Evolutionary conservation across 768 basidiomycete species (phyloP).

Genomic region (Tricholoma flavovirens): DNA sequence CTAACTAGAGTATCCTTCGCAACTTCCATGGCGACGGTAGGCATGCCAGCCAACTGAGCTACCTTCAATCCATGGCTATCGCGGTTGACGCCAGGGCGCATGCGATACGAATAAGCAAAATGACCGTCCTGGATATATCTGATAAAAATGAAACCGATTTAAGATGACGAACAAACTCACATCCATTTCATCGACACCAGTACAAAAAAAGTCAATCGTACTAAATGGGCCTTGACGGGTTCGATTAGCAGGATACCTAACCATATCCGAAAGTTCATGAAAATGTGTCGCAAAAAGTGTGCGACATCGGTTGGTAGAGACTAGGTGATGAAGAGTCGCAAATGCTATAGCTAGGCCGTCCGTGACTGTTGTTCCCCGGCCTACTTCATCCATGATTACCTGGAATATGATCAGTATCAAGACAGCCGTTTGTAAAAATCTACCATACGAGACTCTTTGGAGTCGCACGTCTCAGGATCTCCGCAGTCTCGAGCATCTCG

Average conservation of each 20-base stretch:
- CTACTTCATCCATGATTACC: slow-evolving; percentile 99
- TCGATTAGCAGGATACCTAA: slow-evolving; percentile 50
- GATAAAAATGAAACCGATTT: neutral
- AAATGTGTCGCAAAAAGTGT: slow-evolving; percentile 99
- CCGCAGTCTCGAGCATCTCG: slow-evolving; percentile 93
- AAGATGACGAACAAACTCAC: slow-evolving; percentile 35
- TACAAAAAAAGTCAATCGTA: slow-evolving; percentile 82
- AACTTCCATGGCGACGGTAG: slow-evolving; percentile 50
- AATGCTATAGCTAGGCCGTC: slow-evolving; percentile 95
- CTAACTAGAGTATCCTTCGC: slow-evolving; percentile 49
- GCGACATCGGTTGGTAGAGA: slow-evolving; percentile 64
- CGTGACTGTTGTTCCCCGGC: slow-evolving; percentile 86
- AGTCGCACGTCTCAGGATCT: slow-evolving; percentile 84
- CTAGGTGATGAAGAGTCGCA: slow-evolving; percentile 79
- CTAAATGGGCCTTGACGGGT: slow-evolving; percentile 43
- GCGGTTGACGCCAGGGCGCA: slow-evolving; percentile 80
- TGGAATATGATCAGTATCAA: slow-evolving; percentile 22
- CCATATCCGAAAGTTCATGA: slow-evolving; percentile 85
- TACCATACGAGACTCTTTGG: slow-evolving; percentile 63
- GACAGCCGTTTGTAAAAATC: slow-evolving; percentile 17
- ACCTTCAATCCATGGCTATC: slow-evolving; percentile 91
- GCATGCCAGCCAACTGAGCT: slow-evolving; percentile 83
- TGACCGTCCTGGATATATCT: slow-evolving; percentile 49
- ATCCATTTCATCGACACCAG: slow-evolving; percentile 72
- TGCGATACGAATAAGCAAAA: slow-evolving; percentile 79